A percentile compares a stretch with the other conserved stretches of the same genome.
Conservation (phyloP, 1,284 basidiomycete genomes). For the Ceratobasidium sp. region DNA sequence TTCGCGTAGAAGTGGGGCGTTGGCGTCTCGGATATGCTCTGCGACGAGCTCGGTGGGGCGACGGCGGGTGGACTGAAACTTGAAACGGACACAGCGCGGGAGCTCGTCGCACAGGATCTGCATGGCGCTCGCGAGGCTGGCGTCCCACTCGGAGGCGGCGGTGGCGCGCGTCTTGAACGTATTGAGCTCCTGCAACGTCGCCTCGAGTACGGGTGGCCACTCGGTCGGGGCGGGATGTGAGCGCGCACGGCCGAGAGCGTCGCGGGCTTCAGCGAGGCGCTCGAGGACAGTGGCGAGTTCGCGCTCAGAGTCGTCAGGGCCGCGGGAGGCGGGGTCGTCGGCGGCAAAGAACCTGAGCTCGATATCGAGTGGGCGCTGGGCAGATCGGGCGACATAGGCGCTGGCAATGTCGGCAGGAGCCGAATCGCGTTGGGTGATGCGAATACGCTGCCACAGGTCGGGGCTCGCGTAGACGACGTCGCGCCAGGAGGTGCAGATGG, state of each 20-base stretch:
- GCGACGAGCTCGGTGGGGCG: conserved; percentile 33
- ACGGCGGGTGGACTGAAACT: conserved; percentile 31
- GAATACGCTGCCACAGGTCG: conserved; percentile 40
- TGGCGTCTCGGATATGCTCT: not conserved
- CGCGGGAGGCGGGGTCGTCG: conserved; percentile 34
- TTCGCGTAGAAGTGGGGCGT: conserved; percentile 12
- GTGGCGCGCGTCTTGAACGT: conserved; percentile 31
- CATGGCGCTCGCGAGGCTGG: conserved; percentile 3
- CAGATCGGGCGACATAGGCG: conserved; percentile 21
- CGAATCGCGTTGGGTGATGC: conserved; percentile 34
- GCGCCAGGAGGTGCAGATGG: conserved; percentile 35
- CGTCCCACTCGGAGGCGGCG: conserved; percentile 24
- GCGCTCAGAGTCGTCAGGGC: conserved; percentile 37
- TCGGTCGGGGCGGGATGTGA: conserved; percentile 25
- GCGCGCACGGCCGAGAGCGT: conserved; percentile 20
- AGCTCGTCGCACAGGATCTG: conserved; percentile 4
- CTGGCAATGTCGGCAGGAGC: conserved; percentile 29
- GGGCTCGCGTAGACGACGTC: conserved; percentile 33
- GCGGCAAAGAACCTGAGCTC: conserved; percentile 22
- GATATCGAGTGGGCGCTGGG: conserved; percentile 24
- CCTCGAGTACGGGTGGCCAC: conserved; percentile 35
- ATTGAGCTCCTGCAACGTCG: conserved; percentile 14
- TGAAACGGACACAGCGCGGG: conserved; percentile 28
- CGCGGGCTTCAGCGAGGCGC: conserved; percentile 22
- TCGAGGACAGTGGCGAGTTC: conserved; percentile 29